Conservation (phyloP, 805 yeast species). For the Candida ulmi region DNA sequence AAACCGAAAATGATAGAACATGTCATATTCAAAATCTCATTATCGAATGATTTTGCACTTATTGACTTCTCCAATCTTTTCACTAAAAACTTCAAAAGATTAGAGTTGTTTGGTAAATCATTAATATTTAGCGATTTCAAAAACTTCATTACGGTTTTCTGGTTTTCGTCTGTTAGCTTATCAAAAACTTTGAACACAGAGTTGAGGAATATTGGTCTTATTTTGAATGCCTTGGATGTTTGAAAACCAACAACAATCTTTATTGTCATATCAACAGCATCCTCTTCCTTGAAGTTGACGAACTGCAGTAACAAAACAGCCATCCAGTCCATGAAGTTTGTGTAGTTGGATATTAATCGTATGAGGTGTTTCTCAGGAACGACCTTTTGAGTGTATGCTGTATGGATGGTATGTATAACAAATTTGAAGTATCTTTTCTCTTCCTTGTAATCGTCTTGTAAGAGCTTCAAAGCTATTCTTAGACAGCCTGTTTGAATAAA, state of each 20-base stretch:
- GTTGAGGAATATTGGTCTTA: slow-evolving; percentile 37
- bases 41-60: slow-evolving; percentile 8
- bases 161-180: slow-evolving; percentile 27
- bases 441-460: slow-evolving; percentile 39
- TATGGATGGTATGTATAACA: slow-evolving; percentile 32
- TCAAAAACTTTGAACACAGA: slow-evolving; percentile 37
- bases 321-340: slow-evolving; percentile 31
- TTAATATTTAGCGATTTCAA: slow-evolving; percentile 16
- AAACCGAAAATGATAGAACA: slow-evolving; percentile 40
- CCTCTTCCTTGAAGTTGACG: slow-evolving; percentile 6
- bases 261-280: slow-evolving; percentile 27
- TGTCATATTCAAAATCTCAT: slow-evolving; percentile 35
- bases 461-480: slow-evolving; percentile 32
- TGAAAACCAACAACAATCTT: slow-evolving; percentile 27
- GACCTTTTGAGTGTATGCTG: slow-evolving; percentile 29
- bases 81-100: slow-evolving; percentile 37
- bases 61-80: slow-evolving; percentile 7
- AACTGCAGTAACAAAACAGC: slow-evolving; percentile 31
- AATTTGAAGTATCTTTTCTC: slow-evolving; percentile 33
- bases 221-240: slow-evolving; percentile 34
- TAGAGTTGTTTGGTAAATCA: slow-evolving; percentile 13
- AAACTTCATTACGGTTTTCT: slow-evolving; percentile 33
- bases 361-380: slow-evolving; percentile 37
- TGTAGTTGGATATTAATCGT: slow-evolving; percentile 35
- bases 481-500: slow-evolving; percentile 43